A percentile compares a stretch with the other conserved stretches of the same genome.
Conservation (phyloP, 2,329 filamentous ascomycete species). For the Ilyonectria sp. region DNA sequence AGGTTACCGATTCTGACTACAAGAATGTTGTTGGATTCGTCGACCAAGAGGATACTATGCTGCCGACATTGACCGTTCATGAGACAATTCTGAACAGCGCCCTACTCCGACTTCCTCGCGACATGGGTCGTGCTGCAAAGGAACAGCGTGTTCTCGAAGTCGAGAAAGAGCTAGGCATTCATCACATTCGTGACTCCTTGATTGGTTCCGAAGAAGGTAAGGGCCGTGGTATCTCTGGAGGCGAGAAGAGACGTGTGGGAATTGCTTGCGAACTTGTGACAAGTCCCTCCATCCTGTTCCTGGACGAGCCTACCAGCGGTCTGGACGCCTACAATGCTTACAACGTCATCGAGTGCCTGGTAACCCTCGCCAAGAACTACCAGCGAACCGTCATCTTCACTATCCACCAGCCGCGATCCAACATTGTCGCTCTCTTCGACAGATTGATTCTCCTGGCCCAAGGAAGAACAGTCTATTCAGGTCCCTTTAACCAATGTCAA, state of each 20-base stretch:
- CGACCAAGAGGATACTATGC: constrained; percentile 97
- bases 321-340: constrained; percentile 98
- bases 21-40: constrained; percentile 96
- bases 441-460: constrained; percentile 91
- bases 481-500: constrained; percentile 90
- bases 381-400: constrained; percentile 98
- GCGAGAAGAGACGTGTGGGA: constrained; percentile 94
- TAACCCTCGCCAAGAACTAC: constrained; percentile 95
- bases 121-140: constrained; percentile 91
- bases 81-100: constrained; percentile 98
- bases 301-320: constrained; percentile 97
- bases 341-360: constrained; percentile 96
- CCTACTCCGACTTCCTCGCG: constrained; percentile 88
- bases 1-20: constrained; percentile 86
- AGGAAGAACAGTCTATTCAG: constrained; percentile 93
- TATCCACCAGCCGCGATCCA: constrained; percentile 97
- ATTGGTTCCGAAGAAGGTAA: constrained; percentile 97
- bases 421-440: constrained; percentile 98
- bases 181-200: constrained; percentile 92
- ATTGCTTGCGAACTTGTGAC: constrained; percentile 99
- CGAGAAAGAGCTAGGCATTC: constrained; percentile 94
- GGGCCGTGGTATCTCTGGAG: constrained; percentile 95
- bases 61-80: constrained; percentile 95
- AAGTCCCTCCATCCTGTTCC: constrained; percentile 95
- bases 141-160: constrained; percentile 93